These are phyloP conservation scores for Amanita brunnescens DNA, from an alignment of 768 basidiomycete genomes.

Conservation along the genomic window DNA sequence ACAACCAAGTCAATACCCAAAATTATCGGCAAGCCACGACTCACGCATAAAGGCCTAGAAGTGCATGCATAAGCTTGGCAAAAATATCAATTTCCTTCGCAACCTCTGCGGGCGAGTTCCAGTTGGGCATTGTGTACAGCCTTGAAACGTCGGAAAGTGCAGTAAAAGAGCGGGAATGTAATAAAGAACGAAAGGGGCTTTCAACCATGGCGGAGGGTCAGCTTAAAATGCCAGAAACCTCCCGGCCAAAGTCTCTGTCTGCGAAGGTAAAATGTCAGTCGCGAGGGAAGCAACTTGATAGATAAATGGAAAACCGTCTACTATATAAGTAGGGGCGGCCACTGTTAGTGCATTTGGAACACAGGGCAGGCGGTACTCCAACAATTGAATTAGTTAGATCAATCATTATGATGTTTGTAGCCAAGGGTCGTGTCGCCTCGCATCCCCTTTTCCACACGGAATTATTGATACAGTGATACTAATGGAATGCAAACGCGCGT, in stretches of 20 bases:
- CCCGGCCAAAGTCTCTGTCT: not conserved
- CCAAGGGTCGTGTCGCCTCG: no score
- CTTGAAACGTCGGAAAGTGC: not conserved
- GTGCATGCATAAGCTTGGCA: slow-evolving; percentile 45
- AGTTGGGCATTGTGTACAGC: slow-evolving; percentile 36
- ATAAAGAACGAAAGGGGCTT: not conserved
- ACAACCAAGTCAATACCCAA: slow-evolving; percentile 2
- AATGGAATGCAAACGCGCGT: no score
- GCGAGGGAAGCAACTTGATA: not conserved
- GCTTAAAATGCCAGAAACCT: not conserved
- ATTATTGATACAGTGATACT: no score
- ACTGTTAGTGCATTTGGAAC: not conserved
- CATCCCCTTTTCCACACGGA: no score
- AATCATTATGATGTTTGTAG: not conserved
- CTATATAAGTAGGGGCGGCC: no score
- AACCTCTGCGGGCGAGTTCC: slow-evolving; percentile 42
- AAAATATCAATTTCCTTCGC: slow-evolving; percentile 36
- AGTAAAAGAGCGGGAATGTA: not conserved
- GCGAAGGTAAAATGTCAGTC: not conserved
- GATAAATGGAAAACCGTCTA: no score
- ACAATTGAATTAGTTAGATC: not conserved
- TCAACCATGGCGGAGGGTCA: not conserved
- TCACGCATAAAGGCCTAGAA: slow-evolving; percentile 50
- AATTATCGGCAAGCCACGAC: slow-evolving; percentile 12
- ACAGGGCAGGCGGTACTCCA: not conserved